phyloP scores from a whole-genome alignment of 2,329 filamentous ascomycete genomes.

The Sporothrix curviconia region DNA sequence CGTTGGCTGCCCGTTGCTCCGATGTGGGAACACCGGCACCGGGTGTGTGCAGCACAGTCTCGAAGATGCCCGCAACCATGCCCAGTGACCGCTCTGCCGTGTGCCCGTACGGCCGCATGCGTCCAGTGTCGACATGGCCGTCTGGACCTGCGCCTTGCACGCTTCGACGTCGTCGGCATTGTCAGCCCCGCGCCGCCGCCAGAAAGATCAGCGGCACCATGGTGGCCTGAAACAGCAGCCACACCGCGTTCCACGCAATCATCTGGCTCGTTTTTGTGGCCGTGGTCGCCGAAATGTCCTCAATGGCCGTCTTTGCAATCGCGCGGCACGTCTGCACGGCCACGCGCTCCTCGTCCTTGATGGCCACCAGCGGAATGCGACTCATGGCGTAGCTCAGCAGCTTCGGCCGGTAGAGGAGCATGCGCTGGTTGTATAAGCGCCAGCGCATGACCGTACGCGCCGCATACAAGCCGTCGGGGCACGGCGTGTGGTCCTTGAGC shows the following conservation, averaged over 20 bases:
- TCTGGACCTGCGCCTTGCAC: slow-evolving; percentile 2
- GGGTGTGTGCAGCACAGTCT: background rate
- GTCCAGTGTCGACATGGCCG: background rate
- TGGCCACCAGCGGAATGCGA: background rate
- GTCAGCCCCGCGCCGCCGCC: background rate
- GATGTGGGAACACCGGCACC: background rate
- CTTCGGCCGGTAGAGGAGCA: background rate
- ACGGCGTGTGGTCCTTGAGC: background rate
- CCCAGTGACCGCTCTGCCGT: background rate
- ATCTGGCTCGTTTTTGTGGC: background rate
- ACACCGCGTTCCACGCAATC: slow-evolving; percentile 3
- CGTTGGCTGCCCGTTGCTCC: background rate
- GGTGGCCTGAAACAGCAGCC: background rate
- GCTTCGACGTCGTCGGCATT: background rate
- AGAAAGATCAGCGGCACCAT: background rate
- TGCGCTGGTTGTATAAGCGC: slow-evolving; percentile 6
- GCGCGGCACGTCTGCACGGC: background rate
- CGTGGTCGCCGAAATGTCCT: background rate
- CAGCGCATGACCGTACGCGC: background rate
- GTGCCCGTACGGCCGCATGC: background rate
- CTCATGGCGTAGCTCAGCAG: background rate
- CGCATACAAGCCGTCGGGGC: background rate
- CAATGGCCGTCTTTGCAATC: background rate
- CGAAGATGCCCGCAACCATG: background rate
- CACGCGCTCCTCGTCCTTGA: background rate